Conservation (phyloP, 2,329 filamentous ascomycete genomes). For the Fusarium marasasianum region DNA sequence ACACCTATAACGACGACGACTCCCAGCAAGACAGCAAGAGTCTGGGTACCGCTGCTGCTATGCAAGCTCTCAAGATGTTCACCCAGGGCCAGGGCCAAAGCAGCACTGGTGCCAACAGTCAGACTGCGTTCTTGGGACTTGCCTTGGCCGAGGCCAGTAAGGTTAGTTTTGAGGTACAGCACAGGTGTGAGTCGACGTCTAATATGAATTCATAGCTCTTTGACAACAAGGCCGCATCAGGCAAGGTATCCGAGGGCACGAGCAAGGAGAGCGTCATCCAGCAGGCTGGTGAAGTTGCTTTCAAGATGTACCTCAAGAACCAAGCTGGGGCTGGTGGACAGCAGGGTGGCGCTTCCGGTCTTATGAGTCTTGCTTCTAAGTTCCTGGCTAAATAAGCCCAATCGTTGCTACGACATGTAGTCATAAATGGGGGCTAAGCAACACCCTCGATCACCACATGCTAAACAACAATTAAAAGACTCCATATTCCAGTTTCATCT, state of each 20-base stretch:
- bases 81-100: constrained; percentile 60
- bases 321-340: constrained; percentile 57
- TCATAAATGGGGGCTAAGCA: not conserved
- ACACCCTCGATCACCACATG: not conserved
- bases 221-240: constrained; percentile 64
- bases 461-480: not conserved
- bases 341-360: constrained; percentile 49
- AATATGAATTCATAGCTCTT: constrained; percentile 60
- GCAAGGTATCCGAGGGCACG: constrained; percentile 64
- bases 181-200: not conserved
- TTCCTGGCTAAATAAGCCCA: constrained; percentile 47
- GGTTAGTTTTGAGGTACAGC: constrained; percentile 51
- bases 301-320: constrained; percentile 92
- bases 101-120: constrained; percentile 58
- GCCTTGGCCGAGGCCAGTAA: constrained; percentile 90
- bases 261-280: constrained; percentile 85
- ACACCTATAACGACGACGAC: constrained; percentile 69
- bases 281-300: constrained; percentile 82
- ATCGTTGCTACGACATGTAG: not conserved
- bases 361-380: constrained; percentile 59
- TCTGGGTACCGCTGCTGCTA: constrained; percentile 78
- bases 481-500: not conserved
- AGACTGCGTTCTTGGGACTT: constrained; percentile 84
- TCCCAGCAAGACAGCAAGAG: constrained; percentile 58
- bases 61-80: constrained; percentile 86